Evolutionary conservation across 2,329 filamentous ascomycete species (phyloP).

Genomic region (Nemania sp.): DNA sequence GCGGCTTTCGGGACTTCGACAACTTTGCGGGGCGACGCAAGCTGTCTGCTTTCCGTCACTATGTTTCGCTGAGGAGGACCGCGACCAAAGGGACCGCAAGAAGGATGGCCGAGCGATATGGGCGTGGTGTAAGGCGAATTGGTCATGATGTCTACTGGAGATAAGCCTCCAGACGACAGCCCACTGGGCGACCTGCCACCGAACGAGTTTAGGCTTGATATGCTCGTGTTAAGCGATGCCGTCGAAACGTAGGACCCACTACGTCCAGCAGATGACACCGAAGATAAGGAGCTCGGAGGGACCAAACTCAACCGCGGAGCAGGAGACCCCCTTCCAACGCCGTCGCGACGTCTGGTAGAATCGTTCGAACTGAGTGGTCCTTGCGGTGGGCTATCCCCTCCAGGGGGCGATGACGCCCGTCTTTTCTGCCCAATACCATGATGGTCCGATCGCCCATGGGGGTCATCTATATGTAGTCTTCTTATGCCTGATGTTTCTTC

Average conservation of each 20-base stretch:
- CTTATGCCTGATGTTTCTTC: constrained; percentile 58
- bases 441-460: constrained; percentile 51
- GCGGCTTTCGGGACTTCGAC: constrained; percentile 62
- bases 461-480: constrained; percentile 62
- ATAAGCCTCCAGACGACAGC: constrained; percentile 60
- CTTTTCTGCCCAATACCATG: constrained; percentile 64
- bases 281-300: constrained; percentile 59
- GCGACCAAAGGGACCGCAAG: constrained; percentile 60
- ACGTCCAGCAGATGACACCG: constrained; percentile 59
- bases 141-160: constrained; percentile 55
- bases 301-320: constrained; percentile 62
- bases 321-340: constrained; percentile 63
- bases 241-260: constrained; percentile 63
- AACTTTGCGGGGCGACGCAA: constrained; percentile 64
- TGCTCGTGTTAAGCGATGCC: constrained; percentile 58
- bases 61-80: constrained; percentile 60
- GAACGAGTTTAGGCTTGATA: constrained; percentile 58
- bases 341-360: constrained; percentile 61
- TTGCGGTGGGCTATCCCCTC: constrained; percentile 59
- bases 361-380: constrained; percentile 57
- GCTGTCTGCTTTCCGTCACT: constrained; percentile 56
- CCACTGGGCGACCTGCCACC: constrained; percentile 63
- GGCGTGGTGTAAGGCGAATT: constrained; percentile 64
- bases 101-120: constrained; percentile 63
- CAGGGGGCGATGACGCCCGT: constrained; percentile 66